These are phyloP conservation scores for Goniomonas avonlea DNA, from an alignment of 78 protist genomes.

Conservation along the genomic window DNA sequence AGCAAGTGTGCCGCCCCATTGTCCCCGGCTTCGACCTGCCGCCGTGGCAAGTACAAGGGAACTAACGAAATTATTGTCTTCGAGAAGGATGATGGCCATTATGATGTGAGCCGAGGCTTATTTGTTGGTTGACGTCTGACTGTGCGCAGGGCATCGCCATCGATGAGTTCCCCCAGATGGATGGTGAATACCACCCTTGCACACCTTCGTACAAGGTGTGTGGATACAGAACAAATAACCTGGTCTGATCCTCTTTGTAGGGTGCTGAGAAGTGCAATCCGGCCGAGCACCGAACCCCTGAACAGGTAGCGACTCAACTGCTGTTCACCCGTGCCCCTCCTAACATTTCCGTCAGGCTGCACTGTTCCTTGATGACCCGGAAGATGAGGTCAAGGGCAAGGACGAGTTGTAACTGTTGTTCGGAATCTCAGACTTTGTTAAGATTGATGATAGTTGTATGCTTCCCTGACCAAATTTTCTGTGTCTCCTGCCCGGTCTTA, in stretches of 20 bases:
- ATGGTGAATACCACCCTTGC: constrained; percentile 15
- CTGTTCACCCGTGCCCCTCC: background rate
- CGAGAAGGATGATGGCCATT: constrained; percentile 17
- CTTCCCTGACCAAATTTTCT: too few species aligned
- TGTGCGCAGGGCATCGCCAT: background rate
- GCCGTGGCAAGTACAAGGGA: constrained; percentile 16
- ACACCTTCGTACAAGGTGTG: background rate
- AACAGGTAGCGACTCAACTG: constrained; percentile 8
- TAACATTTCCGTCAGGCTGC: background rate
- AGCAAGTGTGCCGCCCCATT: constrained; percentile 4
- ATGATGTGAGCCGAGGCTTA: background rate
- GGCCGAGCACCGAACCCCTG: constrained; percentile 23
- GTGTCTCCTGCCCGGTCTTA: too few species aligned
- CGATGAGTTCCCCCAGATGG: constrained; percentile 18
- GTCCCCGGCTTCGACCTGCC: background rate
- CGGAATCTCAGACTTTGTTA: too few species aligned
- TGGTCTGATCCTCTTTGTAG: background rate
- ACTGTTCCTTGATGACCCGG: constrained; percentile 16
- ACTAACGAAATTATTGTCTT: constrained; percentile 11
- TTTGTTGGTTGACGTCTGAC: background rate
- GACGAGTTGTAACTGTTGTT: background rate
- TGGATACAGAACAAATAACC: background rate
- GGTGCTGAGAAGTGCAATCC: constrained; percentile 17
- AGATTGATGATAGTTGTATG: too few species aligned
- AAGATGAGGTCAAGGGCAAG: constrained; percentile 7